Conservation (phyloP, 805 yeast species). For the Starmera dryadoides region DNA sequence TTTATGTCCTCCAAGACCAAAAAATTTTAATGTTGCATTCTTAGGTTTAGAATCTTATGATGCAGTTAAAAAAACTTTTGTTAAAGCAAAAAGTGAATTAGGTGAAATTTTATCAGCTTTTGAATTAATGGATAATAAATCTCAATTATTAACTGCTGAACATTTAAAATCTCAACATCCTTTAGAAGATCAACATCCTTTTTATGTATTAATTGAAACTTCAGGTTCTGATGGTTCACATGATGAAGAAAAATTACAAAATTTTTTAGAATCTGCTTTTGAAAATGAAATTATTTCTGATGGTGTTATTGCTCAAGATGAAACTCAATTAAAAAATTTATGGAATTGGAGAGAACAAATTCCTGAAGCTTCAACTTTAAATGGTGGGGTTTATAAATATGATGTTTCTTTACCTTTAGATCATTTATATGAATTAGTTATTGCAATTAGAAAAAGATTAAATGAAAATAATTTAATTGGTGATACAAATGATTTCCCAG, state of each 20-base stretch:
- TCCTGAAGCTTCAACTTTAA: conserved; percentile 79
- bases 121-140: conserved; percentile 82
- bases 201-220: conserved; percentile 88
- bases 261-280: conserved; percentile 78
- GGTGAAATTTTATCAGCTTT: conserved; percentile 87
- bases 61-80: conserved; percentile 77
- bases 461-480: conserved; percentile 51
- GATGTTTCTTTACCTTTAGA: conserved; percentile 89
- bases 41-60: conserved; percentile 77
- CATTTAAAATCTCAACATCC: conserved; percentile 67
- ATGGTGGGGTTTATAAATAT: conserved; percentile 95
- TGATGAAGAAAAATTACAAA: conserved; percentile 83
- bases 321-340: conserved; percentile 69
- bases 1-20: conserved; percentile 84
- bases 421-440: conserved; percentile 76
- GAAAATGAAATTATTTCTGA: conserved; percentile 80
- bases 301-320: conserved; percentile 95
- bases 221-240: conserved; percentile 94
- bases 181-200: conserved; percentile 76
- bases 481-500: conserved; percentile 64
- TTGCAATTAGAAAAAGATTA: conserved; percentile 62
- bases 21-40: conserved; percentile 80
- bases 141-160: conserved; percentile 55
- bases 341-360: conserved; percentile 97
- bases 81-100: conserved; percentile 68